A percentile compares a stretch with the other conserved stretches of the same genome.
Evolutionary conservation across 441 rosid species (phyloP).

Genomic region (Brassica balearica): DNA sequence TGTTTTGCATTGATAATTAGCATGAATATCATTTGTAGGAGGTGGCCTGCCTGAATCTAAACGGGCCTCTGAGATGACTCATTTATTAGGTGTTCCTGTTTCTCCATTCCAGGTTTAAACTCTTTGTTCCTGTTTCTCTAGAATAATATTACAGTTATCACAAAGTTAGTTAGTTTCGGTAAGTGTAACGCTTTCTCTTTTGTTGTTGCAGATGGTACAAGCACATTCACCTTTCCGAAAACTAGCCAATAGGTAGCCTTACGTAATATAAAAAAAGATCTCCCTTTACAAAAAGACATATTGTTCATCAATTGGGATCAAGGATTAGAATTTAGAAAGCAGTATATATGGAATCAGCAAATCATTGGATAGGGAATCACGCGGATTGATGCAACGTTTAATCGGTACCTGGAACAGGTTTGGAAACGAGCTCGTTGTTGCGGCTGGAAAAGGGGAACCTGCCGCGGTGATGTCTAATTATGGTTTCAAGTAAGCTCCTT

Average conservation of each 20-base stretch:
- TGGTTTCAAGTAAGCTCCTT: slow-evolving; percentile 69
- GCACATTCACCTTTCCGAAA: slow-evolving; percentile 83
- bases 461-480: slow-evolving; percentile 79
- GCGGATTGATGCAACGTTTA: background rate
- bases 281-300: background rate
- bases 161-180: background rate
- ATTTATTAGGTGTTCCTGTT: slow-evolving; percentile 58
- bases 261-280: too few relatives aligned
- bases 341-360: background rate
- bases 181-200: background rate
- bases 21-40: slow-evolving; percentile 48
- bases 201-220: slow-evolving; percentile 66
- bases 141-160: background rate
- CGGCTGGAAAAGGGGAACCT: slow-evolving; percentile 93
- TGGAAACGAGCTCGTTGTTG: slow-evolving; percentile 72
- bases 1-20: background rate
- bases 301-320: slow-evolving; percentile 15
- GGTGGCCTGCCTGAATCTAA: slow-evolving; percentile 85
- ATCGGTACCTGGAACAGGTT: slow-evolving; percentile 50
- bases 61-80: slow-evolving; percentile 77
- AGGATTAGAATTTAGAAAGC: background rate
- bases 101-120: slow-evolving; percentile 67
- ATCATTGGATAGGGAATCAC: background rate
- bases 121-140: background rate
- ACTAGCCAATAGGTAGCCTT: slow-evolving; percentile 56